phyloP scores from a whole-genome alignment of 306 rosid genomes.

The Quercus parvula region DNA sequence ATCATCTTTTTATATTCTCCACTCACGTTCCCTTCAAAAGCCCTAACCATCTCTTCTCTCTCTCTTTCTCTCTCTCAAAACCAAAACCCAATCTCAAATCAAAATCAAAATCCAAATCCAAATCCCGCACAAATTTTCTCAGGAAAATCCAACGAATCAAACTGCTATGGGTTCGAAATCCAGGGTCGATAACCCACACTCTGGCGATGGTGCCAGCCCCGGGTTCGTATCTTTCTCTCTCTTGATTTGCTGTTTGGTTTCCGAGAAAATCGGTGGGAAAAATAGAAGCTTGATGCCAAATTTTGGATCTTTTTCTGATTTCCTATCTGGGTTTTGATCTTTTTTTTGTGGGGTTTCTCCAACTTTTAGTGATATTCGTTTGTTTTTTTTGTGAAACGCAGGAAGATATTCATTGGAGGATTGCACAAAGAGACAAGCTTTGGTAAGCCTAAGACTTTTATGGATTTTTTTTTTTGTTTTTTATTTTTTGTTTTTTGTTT shows the following conservation, averaged over 20 bases:
- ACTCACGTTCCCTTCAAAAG: not conserved
- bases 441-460: slow-evolving; percentile 29
- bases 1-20: not conserved
- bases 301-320: not conserved
- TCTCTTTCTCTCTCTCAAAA: not conserved
- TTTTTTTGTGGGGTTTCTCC: not conserved
- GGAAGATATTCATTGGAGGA: slow-evolving; percentile 69
- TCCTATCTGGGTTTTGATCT: not conserved
- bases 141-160: not conserved
- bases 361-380: not conserved
- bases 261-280: not conserved
- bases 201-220: slow-evolving; percentile 61
- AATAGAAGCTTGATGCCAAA: not conserved
- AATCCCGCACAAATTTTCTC: not conserved
- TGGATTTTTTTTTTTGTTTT: too few relatives aligned
- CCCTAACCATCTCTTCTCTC: slow-evolving; percentile 8
- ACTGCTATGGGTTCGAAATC: slow-evolving; percentile 39
- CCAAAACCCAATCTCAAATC: not conserved
- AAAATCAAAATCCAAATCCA: not conserved
- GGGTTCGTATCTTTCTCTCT: slow-evolving; percentile 28
- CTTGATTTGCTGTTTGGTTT: not conserved
- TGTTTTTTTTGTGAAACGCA: slow-evolving; percentile 16
- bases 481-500: too few relatives aligned
- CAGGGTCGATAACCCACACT: slow-evolving; percentile 39
- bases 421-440: slow-evolving; percentile 58